Conservation (phyloP, 345 rosid genomes). For the Eucalyptus dawsonii region DNA sequence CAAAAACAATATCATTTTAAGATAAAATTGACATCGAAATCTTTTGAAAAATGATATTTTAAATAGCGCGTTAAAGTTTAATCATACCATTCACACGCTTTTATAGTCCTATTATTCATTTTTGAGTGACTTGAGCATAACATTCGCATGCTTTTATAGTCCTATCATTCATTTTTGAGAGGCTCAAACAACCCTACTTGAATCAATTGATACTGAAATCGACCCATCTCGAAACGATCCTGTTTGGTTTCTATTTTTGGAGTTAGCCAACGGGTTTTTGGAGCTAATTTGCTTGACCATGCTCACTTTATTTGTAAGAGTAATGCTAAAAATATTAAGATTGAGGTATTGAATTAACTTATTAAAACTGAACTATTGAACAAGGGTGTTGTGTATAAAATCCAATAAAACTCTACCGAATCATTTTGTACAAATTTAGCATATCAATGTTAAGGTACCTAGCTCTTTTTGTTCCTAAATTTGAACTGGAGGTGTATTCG, state of each 20-base stretch:
- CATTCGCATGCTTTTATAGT: too few species aligned
- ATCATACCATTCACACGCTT: too few species aligned
- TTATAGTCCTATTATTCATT: too few species aligned
- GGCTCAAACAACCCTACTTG: too few species aligned
- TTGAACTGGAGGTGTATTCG: rapidly evolving
- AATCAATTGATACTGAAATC: too few species aligned
- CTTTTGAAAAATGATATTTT: not conserved
- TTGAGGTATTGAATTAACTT: too few species aligned
- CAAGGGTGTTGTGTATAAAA: not conserved
- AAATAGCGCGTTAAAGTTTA: too few species aligned
- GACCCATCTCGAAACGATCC: not conserved
- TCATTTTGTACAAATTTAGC: not conserved
- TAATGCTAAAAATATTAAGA: not conserved
- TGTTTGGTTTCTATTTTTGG: not conserved
- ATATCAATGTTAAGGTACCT: not conserved
- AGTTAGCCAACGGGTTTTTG: not conserved
- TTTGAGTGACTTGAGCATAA: too few species aligned
- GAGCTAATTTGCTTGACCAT: not conserved
- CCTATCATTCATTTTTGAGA: too few species aligned
- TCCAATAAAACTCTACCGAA: not conserved
- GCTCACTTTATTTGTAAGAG: not conserved
- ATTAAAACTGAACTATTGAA: not conserved
- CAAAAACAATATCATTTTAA: too few species aligned
- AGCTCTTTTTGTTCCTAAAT: not conserved
- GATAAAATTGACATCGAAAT: not conserved